Evolutionary conservation across 345 rosid species (phyloP).

Genomic region (Rubroshorea leprosula): DNA sequence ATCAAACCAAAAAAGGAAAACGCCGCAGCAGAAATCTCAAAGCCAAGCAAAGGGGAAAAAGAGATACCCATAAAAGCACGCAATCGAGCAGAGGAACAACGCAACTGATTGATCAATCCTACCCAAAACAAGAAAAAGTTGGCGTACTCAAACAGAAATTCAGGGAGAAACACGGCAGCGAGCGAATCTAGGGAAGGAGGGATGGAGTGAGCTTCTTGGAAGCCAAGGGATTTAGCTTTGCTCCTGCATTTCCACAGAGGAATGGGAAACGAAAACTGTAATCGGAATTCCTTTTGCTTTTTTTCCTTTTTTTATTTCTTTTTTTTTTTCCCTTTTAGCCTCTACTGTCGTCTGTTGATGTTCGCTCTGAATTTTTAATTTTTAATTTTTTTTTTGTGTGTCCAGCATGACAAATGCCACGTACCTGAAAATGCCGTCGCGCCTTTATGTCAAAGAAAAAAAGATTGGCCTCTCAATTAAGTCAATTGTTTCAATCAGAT

Average conservation of each 20-base stretch:
- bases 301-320: too few species aligned
- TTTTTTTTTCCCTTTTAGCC: neutral
- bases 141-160: neutral
- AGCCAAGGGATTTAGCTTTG: too few species aligned
- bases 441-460: neutral
- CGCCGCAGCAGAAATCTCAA: neutral
- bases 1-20: neutral
- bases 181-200: conserved; percentile 16
- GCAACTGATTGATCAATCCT: neutral
- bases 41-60: neutral
- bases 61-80: neutral
- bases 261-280: conserved; percentile 12
- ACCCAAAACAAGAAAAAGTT: neutral
- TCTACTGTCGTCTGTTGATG: neutral
- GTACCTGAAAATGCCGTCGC: neutral
- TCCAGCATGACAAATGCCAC: neutral
- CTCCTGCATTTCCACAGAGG: neutral
- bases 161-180: neutral
- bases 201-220: too few species aligned
- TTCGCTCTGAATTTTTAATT: neutral
- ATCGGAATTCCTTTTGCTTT: neutral
- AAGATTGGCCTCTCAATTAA: too few species aligned
- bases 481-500: too few species aligned
- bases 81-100: neutral
- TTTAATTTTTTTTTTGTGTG: neutral